Base-by-base conservation (phyloP, 768 basidiomycete species). In the Hygrocybe punicea region DNA sequence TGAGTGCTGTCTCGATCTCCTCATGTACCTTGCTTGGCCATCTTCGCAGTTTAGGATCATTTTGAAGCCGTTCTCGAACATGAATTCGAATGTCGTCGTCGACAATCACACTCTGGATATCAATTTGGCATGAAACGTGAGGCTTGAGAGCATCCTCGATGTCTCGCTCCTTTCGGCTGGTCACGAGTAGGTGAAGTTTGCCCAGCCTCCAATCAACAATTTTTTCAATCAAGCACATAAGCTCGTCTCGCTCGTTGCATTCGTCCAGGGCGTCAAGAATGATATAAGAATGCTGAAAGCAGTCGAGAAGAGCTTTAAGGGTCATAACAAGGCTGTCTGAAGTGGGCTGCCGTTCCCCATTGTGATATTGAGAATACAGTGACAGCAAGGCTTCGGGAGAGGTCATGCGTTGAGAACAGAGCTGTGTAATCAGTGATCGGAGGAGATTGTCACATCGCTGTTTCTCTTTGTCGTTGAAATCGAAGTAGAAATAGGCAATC, bases 221-320 rank as follows among this genome's bases (percentile, higher is more conserved):
- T n/a, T 39, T 25, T 25, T 35, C 58, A 13, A 63, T 51, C 10
- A 58, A 34, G 2, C 33, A 36, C 3, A 62, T 45, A 7, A 68
- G 44, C 29, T 53, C 45, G 2, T 48, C 40, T n/a, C 51, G 39
- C 25, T 63, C 59, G 13, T 51, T 34, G 33, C 61, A 63, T 56
- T 68, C 66, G 29, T 68, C 66, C 1, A 67, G 50, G 0, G 56
- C 66, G 42, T 68, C 67, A 25, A 67, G 24, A 3, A 67, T 44
- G 37, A 67, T 50, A 35, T 62, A 67, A 8, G 51, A 1, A 58
- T 61, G 0, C 34, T 19, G 34, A 52, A 51, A 53, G 21, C 40
- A 51, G 34, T 35, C 45, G 33, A 62, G 50, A 40, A 62, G 47
- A 17, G 48, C 49, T 17, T 53, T 42, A 37, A 67, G 49, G 7